Evolutionary conservation across 129 eudicot genomes (phyloP), one percentile per base, ranked within the genome.

Genomic region (Sambucus nigra): DNA sequence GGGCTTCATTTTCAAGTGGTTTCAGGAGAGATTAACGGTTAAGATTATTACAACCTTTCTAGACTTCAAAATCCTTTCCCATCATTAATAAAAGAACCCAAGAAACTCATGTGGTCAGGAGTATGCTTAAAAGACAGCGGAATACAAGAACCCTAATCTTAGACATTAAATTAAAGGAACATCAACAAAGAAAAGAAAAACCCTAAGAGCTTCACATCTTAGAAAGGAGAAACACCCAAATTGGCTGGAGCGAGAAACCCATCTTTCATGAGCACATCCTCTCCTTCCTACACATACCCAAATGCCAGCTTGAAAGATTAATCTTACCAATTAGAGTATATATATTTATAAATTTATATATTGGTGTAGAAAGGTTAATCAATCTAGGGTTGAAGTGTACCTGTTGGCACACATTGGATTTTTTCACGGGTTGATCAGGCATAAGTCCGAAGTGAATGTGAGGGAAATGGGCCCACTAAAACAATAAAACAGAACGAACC

Each of bases 391-490:
- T 35, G 12, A 35, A 51, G 53, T 57, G 18, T 16, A 50, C 94
- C 96, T 92, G 96, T 65, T 82, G 99, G 78, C 94, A 84, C 57
- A 80, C 81, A 70, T 70, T 80, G 51, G 87, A 65, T 73, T 92
- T 92, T 92, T 92, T 92, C 99, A 86, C 89, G 99, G 99, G 86
- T 63, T 92, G 92, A 71, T 92, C 99, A 72, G 92, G 99, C 94
- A 80, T 82, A 27, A 92, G 91, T 61, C 99, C 99, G 78, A 92
- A 92, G 67, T 92, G 94, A 73, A 92, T 86, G 78, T 92, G 95
- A 61, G 99, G 99, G 46, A 86, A 92, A 71, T 92, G 99, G 84
- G 99, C 99, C 99, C 99, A 92, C 99, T 92, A 51, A 2, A 35
- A 12, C 32, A 57, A 16, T 31, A 61, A 67, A 69, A 72, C 28